Conservation (phyloP, 176 grass and related monocot genomes). For the Aegilops longissima region DNA sequence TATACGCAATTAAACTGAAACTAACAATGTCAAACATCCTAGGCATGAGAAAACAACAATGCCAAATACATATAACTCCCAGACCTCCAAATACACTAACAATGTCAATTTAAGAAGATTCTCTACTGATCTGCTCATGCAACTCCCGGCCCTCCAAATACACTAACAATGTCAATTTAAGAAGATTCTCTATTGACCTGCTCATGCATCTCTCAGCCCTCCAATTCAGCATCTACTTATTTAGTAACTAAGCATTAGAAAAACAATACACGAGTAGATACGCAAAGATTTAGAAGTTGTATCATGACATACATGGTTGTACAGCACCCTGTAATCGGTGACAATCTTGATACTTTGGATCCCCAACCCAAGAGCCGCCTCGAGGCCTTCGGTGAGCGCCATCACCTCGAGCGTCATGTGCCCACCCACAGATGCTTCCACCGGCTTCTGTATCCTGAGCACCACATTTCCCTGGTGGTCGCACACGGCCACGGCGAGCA, state of each 20-base stretch:
- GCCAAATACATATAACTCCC: not conserved
- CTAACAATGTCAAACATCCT: not conserved
- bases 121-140: not conserved
- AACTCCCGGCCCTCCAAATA: not conserved
- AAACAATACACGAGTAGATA: not conserved
- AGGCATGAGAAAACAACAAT: not conserved
- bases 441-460: conserved; percentile 66
- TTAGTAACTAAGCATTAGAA: not conserved
- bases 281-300: not conserved
- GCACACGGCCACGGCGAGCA: conserved; percentile 53
- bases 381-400: conserved; percentile 61
- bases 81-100: not conserved
- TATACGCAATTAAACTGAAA: not conserved
- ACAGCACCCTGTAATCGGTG: conserved; percentile 45
- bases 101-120: not conserved
- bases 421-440: conserved; percentile 19
- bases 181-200: not conserved
- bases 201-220: not conserved
- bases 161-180: not conserved
- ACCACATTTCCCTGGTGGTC: conserved; percentile 45
- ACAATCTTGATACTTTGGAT: conserved; percentile 49
- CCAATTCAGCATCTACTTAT: not conserved
- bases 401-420: conserved; percentile 47
- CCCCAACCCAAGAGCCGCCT: conserved; percentile 47
- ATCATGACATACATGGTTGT: conserved; percentile 58